phyloP scores from a whole-genome alignment of 2,329 filamentous ascomycete genomes.

The Pestalotiopsis sp. region DNA sequence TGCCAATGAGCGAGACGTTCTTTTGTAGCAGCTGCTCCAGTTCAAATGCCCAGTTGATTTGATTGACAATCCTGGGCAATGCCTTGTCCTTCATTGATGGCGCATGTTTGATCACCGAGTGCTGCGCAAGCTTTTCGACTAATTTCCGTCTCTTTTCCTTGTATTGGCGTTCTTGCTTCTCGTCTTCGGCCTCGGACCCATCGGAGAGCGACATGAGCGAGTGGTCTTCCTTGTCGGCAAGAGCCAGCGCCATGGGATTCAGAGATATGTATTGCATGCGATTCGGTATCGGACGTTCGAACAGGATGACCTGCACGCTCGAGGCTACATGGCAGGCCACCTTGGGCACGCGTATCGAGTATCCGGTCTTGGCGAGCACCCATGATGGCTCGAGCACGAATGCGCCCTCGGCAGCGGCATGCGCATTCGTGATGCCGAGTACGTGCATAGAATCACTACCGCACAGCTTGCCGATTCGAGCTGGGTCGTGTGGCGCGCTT shows the following conservation, averaged over 20 bases:
- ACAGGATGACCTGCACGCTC: slow-evolving; percentile 85
- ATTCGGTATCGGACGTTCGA: slow-evolving; percentile 80
- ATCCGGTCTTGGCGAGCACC: slow-evolving; percentile 62
- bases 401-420: slow-evolving; percentile 41
- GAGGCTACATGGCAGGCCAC: slow-evolving; percentile 73
- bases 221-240: slow-evolving; percentile 69
- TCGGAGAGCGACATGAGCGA: slow-evolving; percentile 31
- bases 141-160: slow-evolving; percentile 67
- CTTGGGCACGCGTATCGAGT: slow-evolving; percentile 59
- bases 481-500: slow-evolving; percentile 77
- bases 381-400: slow-evolving; percentile 67
- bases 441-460: slow-evolving; percentile 83
- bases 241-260: slow-evolving; percentile 81
- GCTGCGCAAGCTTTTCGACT: slow-evolving; percentile 83
- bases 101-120: slow-evolving; percentile 77
- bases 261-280: slow-evolving; percentile 97
- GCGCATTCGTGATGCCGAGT: slow-evolving; percentile 77
- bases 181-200: slow-evolving; percentile 72
- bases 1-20: slow-evolving; percentile 83
- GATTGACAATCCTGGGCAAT: slow-evolving; percentile 80
- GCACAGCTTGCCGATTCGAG: slow-evolving; percentile 81
- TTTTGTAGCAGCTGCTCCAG: slow-evolving; percentile 83
- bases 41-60: slow-evolving; percentile 96
- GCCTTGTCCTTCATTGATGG: slow-evolving; percentile 82
- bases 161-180: slow-evolving; percentile 59